phyloP scores from a whole-genome alignment of 495 filamentous ascomycete species.

The Penicillium nucicola region DNA sequence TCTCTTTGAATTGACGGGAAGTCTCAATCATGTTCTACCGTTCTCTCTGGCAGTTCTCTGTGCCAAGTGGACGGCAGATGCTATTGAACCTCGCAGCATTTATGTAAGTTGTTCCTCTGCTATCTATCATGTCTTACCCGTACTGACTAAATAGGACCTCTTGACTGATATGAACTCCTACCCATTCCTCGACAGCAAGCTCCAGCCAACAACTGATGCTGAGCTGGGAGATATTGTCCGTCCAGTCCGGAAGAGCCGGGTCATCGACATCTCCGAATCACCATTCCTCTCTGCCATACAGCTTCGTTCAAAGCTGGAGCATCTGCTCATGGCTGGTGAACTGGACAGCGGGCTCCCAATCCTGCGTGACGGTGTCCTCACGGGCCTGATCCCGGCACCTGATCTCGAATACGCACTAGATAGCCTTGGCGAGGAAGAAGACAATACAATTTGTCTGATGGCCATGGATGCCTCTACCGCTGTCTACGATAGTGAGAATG shows the following conservation, averaged over 20 bases:
- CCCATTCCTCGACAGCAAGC: constrained; percentile 91
- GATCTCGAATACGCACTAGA: constrained; percentile 94
- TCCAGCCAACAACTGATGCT: constrained; percentile 81
- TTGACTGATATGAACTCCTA: constrained; percentile 97
- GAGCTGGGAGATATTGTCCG: constrained; percentile 84
- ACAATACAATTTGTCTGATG: constrained; percentile 77
- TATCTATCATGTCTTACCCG: not conserved
- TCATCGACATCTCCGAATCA: constrained; percentile 84
- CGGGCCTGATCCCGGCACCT: constrained; percentile 88
- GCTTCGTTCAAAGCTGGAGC: constrained; percentile 75
- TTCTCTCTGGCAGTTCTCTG: constrained; percentile 92
- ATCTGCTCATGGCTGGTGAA: constrained; percentile 81
- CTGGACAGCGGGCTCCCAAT: constrained; percentile 91
- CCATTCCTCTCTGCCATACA: constrained; percentile 70
- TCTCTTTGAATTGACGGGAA: constrained; percentile 92
- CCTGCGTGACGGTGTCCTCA: constrained; percentile 70
- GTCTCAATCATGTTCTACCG: constrained; percentile 88
- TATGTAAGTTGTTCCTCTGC: constrained; percentile 55
- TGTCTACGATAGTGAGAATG: constrained; percentile 49
- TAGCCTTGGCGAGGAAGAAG: constrained; percentile 65
- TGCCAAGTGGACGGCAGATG: constrained; percentile 97
- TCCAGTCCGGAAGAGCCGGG: constrained; percentile 63
- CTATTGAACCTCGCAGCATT: constrained; percentile 89
- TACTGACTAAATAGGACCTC: constrained; percentile 59
- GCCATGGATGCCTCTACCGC: constrained; percentile 54